Percentiles rank a stretch among this genome's conserved stretches.
These are phyloP conservation scores for Hypoxylon lienhwacheense DNA, from an alignment of 495 filamentous ascomycete genomes.

Conservation along the genomic window DNA sequence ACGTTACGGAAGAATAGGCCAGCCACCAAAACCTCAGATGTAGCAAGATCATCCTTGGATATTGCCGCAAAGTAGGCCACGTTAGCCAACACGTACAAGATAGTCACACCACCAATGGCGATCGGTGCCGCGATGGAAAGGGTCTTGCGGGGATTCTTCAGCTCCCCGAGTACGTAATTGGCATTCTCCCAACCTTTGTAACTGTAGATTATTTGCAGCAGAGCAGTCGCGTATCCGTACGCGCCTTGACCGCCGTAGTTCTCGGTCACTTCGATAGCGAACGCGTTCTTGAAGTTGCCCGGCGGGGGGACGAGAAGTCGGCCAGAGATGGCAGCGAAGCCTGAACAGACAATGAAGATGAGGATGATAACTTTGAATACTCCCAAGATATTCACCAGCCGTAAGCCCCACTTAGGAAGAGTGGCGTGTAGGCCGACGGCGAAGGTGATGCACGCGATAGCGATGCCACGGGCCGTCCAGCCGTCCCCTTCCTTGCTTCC, in stretches of 20 bases:
- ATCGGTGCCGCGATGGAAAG: slow-evolving; percentile 65
- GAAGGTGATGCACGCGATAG: slow-evolving; percentile 64
- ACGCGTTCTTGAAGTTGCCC: slow-evolving; percentile 67
- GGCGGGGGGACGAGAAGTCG: slow-evolving; percentile 58
- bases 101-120: slow-evolving; percentile 60
- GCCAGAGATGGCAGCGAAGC: slow-evolving; percentile 64
- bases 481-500: slow-evolving; percentile 58
- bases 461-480: slow-evolving; percentile 71
- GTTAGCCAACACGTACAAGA: slow-evolving; percentile 71
- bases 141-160: slow-evolving; percentile 62
- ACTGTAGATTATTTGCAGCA: slow-evolving; percentile 69
- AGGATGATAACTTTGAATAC: slow-evolving; percentile 69
- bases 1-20: slow-evolving; percentile 68
- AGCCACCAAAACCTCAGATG: slow-evolving; percentile 62
- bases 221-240: slow-evolving; percentile 63
- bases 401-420: slow-evolving; percentile 68
- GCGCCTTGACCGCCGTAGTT: slow-evolving; percentile 56
- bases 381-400: slow-evolving; percentile 66
- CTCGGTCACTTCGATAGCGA: slow-evolving; percentile 49
- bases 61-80: slow-evolving; percentile 74
- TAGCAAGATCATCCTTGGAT: slow-evolving; percentile 62
- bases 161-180: slow-evolving; percentile 63
- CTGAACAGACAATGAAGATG: slow-evolving; percentile 64
- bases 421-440: slow-evolving; percentile 63
- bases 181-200: slow-evolving; percentile 69